A percentile compares a stretch with the other conserved stretches of the same genome.
phyloP scores from a whole-genome alignment of 2,329 filamentous ascomycete species.

The Penicillium hordei region DNA sequence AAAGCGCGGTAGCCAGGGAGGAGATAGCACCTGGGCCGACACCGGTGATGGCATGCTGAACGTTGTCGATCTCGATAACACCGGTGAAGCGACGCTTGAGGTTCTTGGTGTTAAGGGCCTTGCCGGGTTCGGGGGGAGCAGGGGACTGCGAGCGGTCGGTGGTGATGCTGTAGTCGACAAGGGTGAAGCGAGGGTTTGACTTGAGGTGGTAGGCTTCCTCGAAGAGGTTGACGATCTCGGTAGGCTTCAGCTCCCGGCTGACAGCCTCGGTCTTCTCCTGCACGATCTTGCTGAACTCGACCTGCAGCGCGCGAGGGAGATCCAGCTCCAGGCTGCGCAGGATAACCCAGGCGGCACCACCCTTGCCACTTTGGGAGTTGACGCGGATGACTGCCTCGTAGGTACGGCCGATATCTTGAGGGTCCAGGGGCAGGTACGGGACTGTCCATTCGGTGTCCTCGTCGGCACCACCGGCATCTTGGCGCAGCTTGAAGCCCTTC shows the following conservation, averaged over 20 bases:
- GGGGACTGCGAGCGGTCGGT: constrained; percentile 78
- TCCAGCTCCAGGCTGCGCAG: constrained; percentile 86
- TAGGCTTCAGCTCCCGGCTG: constrained; percentile 78
- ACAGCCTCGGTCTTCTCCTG: constrained; percentile 77
- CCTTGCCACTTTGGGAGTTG: constrained; percentile 95
- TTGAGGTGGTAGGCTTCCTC: constrained; percentile 83
- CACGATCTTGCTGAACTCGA: constrained; percentile 85
- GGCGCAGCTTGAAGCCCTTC: constrained; percentile 72
- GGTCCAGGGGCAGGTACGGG: constrained; percentile 90
- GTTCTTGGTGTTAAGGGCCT: constrained; percentile 74
- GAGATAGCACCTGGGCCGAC: constrained; percentile 89
- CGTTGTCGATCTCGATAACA: constrained; percentile 76
- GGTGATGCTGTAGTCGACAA: constrained; percentile 89
- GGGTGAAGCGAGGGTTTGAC: constrained; percentile 76
- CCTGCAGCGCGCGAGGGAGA: constrained; percentile 85
- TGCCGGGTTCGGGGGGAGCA: constrained; percentile 64
- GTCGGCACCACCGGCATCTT: constrained; percentile 57
- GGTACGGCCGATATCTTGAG: constrained; percentile 88
- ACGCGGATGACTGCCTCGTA: constrained; percentile 98
- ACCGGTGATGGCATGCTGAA: constrained; percentile 75
- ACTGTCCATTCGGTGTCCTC: constrained; percentile 74
- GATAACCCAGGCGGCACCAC: constrained; percentile 92
- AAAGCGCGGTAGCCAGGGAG: constrained; percentile 78
- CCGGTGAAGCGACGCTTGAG: constrained; percentile 81
- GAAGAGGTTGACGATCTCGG: constrained; percentile 85